Conservation (phyloP, 129 eudicot species). For the carrot (Daucus carota) region DNA sequence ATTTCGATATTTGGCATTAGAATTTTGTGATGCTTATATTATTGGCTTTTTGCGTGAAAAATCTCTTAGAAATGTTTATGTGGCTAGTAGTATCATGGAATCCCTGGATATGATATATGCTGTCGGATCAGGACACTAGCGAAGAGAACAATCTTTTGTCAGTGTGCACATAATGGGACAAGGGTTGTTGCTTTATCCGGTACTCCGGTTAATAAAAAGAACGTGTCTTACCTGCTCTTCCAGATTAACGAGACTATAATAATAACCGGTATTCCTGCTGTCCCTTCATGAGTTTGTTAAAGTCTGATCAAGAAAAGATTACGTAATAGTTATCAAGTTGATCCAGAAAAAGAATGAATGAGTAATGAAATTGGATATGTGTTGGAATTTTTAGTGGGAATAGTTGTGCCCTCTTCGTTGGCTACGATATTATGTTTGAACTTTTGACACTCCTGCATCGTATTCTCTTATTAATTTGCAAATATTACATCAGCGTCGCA, state of each 20-base stretch:
- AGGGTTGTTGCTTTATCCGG: background rate
- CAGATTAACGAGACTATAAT: background rate
- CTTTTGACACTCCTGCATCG: background rate
- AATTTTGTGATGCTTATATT: background rate
- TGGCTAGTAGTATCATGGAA: background rate
- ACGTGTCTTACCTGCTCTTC: background rate
- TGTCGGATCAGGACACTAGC: background rate
- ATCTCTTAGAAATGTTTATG: too few species aligned
- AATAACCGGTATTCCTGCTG: too few species aligned
- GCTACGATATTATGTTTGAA: background rate
- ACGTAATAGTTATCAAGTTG: background rate
- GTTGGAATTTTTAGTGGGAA: background rate
- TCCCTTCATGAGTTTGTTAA: background rate
- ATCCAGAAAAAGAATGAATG: background rate
- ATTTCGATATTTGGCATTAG: background rate
- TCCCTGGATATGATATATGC: background rate
- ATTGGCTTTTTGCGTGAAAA: too few species aligned
- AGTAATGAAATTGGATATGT: background rate
- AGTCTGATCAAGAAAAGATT: too few species aligned
- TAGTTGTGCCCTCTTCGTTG: background rate
- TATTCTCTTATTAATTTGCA: conserved; percentile 6
- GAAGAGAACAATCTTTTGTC: background rate
- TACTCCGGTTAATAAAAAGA: background rate
- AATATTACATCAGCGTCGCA: conserved; percentile 54
- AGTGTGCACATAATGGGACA: background rate